A percentile compares a stretch with the other conserved stretches of the same genome.
Conservation (phyloP, 176 grass and related monocot genomes). For the Oryza meyeriana region DNA sequence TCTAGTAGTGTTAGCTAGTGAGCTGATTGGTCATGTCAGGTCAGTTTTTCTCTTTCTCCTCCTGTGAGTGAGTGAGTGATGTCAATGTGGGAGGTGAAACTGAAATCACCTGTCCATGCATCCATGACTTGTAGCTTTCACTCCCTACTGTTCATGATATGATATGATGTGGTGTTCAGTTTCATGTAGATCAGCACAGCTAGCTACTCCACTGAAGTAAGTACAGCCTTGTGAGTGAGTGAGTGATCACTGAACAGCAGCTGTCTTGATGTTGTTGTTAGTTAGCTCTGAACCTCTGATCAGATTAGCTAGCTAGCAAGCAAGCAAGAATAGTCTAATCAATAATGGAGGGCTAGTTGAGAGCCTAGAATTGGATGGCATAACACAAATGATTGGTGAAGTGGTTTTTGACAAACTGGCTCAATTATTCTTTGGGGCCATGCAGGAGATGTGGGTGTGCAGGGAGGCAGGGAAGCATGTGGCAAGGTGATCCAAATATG, state of each 20-base stretch:
- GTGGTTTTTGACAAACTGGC: background rate
- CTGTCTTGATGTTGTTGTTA: background rate
- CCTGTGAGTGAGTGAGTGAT: background rate
- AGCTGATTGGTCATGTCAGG: background rate
- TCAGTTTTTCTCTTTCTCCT: background rate
- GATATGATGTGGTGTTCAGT: background rate
- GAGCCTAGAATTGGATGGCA: background rate
- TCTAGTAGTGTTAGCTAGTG: constrained; percentile 1
- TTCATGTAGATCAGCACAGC: background rate
- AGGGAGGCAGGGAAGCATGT: constrained; percentile 48
- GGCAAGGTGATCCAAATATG: constrained; percentile 22
- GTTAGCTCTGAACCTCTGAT: background rate
- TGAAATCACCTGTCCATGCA: constrained; percentile 1
- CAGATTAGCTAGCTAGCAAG: background rate
- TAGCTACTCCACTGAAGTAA: background rate
- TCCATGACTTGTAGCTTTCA: background rate
- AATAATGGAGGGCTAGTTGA: background rate
- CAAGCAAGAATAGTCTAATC: background rate
- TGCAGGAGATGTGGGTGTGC: constrained; percentile 30
- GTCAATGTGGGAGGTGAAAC: constrained; percentile 2
- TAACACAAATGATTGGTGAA: background rate
- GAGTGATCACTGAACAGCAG: background rate
- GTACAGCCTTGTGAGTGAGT: background rate
- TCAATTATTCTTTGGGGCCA: constrained; percentile 1
- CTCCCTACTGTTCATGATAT: background rate